Conservation (phyloP, 1,284 basidiomycete species). For the Cutaneotrichosporon curvatum region DNA sequence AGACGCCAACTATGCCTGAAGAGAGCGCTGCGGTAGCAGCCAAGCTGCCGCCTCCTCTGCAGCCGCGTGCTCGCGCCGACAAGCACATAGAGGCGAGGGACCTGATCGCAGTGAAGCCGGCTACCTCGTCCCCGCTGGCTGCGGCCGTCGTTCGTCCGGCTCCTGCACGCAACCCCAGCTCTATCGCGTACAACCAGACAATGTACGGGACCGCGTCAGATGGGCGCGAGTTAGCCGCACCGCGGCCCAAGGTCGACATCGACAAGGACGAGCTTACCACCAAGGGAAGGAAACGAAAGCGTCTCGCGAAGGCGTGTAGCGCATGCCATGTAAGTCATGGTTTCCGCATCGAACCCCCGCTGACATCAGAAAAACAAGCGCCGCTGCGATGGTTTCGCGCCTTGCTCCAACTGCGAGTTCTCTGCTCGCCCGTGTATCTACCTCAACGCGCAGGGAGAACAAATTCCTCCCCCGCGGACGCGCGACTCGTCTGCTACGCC, state of each 20-base stretch:
- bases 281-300: slow-evolving; percentile 44
- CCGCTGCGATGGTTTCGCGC: slow-evolving; percentile 50
- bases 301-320: slow-evolving; percentile 45
- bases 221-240: slow-evolving; percentile 2
- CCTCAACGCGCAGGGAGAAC: slow-evolving; percentile 43
- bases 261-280: slow-evolving; percentile 44
- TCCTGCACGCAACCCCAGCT: background rate
- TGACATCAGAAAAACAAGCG: slow-evolving; percentile 50
- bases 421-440: slow-evolving; percentile 48
- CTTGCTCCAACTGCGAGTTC: slow-evolving; percentile 51
- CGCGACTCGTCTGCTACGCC: slow-evolving; percentile 28
- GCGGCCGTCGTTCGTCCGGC: slow-evolving; percentile 11
- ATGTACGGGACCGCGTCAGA: slow-evolving; percentile 9
- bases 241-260: slow-evolving; percentile 10
- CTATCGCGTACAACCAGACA: slow-evolving; percentile 11
- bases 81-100: slow-evolving; percentile 7
- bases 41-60: background rate
- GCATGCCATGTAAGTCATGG: slow-evolving; percentile 43
- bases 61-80: slow-evolving; percentile 7
- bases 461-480: slow-evolving; percentile 44
- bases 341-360: too few relatives aligned
- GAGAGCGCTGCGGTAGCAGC: background rate
- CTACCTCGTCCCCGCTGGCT: background rate
- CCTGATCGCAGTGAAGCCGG: background rate
- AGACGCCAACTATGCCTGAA: too few relatives aligned